Percentiles rank a stretch among this genome's conserved stretches.
Evolutionary conservation across 2,329 filamentous ascomycete species (phyloP).

Genomic region (Dothistroma septosporum): DNA sequence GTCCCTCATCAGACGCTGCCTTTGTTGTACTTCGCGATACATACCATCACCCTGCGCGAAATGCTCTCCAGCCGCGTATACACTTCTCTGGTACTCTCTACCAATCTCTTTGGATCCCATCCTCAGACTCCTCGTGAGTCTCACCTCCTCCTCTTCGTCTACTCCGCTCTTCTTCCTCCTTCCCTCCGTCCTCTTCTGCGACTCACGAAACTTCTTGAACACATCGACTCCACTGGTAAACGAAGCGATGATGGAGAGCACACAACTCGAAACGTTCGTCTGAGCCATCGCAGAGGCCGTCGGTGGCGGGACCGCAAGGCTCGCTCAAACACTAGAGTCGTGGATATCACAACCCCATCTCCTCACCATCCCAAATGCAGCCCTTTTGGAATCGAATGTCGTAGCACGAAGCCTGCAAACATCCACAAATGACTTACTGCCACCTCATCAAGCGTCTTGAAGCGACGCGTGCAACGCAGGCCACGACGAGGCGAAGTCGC

Average conservation of each 20-base stretch:
- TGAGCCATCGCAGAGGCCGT: slow-evolving; percentile 10
- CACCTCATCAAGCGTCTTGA: neutral
- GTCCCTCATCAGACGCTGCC: slow-evolving; percentile 8
- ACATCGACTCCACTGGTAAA: slow-evolving; percentile 45
- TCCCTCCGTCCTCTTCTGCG: slow-evolving; percentile 19
- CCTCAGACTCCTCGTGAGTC: slow-evolving; percentile 39
- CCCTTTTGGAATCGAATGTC: slow-evolving; percentile 3
- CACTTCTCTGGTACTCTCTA: slow-evolving; percentile 40
- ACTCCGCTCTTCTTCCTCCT: slow-evolving; percentile 19
- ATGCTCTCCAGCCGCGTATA: slow-evolving; percentile 36
- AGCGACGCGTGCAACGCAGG: slow-evolving; percentile 12
- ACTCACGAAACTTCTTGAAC: slow-evolving; percentile 41
- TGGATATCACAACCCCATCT: slow-evolving; percentile 2
- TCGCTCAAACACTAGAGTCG: neutral
- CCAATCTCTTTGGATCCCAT: slow-evolving; percentile 42
- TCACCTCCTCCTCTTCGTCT: slow-evolving; percentile 32
- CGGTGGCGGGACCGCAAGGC: neutral
- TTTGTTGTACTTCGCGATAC: too few relatives aligned
- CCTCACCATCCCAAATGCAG: slow-evolving; percentile 1
- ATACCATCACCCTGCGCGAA: slow-evolving; percentile 46
- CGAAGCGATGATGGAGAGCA: slow-evolving; percentile 42
- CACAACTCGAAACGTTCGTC: slow-evolving; percentile 24
- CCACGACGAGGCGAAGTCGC: slow-evolving; percentile 6
- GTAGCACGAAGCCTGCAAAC: slow-evolving; percentile 11
- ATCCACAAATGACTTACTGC: slow-evolving; percentile 11